Conservation (phyloP, 768 basidiomycete species). For the Multifurca ochricompacta region DNA sequence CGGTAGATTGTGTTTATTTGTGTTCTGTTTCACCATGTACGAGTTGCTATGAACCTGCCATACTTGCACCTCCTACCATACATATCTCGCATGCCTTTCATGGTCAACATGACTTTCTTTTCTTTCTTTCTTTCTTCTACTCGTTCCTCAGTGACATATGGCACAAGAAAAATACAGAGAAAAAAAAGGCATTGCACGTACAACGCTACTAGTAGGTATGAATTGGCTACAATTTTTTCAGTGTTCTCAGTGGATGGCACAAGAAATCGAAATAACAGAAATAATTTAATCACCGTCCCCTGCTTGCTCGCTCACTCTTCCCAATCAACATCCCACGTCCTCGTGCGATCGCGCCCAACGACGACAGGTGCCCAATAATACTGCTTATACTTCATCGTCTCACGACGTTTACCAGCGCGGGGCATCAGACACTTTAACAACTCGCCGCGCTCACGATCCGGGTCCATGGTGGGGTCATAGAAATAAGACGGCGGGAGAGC, state of each 20-base stretch:
- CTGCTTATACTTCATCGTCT: conserved; percentile 79
- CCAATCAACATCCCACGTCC: conserved; percentile 22
- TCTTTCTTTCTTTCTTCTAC: neutral
- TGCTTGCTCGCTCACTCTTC: conserved; percentile 10
- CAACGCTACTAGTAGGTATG: conserved; percentile 7
- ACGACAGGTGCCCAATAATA: conserved; percentile 70
- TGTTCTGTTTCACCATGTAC: conserved; percentile 8
- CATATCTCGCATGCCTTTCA: neutral
- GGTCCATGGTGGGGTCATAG: conserved; percentile 13
- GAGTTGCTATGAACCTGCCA: conserved; percentile 6
- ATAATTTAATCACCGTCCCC: conserved; percentile 6
- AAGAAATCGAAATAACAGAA: conserved; percentile 3
- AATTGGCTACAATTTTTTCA: neutral
- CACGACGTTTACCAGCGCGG: conserved; percentile 60
- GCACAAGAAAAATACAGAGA: neutral
- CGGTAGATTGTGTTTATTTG: conserved; percentile 9
- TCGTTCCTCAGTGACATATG: neutral
- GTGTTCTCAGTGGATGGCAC: neutral
- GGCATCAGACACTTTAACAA: conserved; percentile 29
- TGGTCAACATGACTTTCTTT: conserved; percentile 9
- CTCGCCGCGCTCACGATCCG: conserved; percentile 17
- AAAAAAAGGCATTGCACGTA: conserved; percentile 4
- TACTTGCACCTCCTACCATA: conserved; percentile 5
- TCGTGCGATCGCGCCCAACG: conserved; percentile 12
- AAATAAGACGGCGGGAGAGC: conserved; percentile 17